These are phyloP conservation scores for Dryadomyces sulphureus DNA, from an alignment of 2,329 filamentous ascomycete genomes.

Conservation along the genomic window DNA sequence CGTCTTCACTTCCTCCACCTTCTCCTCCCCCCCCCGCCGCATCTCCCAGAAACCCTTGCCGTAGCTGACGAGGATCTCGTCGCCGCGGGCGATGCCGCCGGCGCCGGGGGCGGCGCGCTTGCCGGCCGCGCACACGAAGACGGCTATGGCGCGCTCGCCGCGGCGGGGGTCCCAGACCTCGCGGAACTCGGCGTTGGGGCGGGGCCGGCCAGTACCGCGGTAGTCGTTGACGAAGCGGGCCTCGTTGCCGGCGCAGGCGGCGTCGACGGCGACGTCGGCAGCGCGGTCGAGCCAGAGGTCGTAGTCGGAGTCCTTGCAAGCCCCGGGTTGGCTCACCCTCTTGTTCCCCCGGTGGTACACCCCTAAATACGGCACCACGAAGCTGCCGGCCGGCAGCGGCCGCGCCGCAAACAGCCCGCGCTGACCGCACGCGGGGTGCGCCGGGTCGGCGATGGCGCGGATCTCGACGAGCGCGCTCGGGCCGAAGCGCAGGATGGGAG, in stretches of 20 bases:
- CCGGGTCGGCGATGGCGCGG: slow-evolving; percentile 30
- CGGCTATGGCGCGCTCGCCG: slow-evolving; percentile 38
- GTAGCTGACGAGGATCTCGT: slow-evolving; percentile 52
- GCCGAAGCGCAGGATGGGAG: slow-evolving; percentile 16
- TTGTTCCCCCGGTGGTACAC: slow-evolving; percentile 31
- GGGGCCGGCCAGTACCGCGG: slow-evolving; percentile 32
- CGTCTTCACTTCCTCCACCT: background rate
- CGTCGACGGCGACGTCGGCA: slow-evolving; percentile 44
- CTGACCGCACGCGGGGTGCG: slow-evolving; percentile 44
- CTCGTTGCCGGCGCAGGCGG: slow-evolving; percentile 43
- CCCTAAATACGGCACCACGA: slow-evolving; percentile 49
- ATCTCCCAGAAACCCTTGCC: slow-evolving; percentile 52
- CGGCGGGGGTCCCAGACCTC: slow-evolving; percentile 39
- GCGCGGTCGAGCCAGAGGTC: slow-evolving; percentile 49
- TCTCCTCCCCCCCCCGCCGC: slow-evolving; percentile 22
- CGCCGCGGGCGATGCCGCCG: slow-evolving; percentile 35
- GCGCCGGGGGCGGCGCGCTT: slow-evolving; percentile 16
- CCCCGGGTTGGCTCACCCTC: slow-evolving; percentile 13
- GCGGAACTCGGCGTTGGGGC: slow-evolving; percentile 43
- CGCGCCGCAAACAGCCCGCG: slow-evolving; percentile 44
- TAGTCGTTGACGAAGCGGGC: slow-evolving; percentile 55
- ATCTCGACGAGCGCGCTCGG: slow-evolving; percentile 39
- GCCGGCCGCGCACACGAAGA: slow-evolving; percentile 36
- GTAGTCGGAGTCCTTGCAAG: slow-evolving; percentile 39
- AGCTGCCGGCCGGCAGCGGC: slow-evolving; percentile 34